A percentile compares a stretch with the other conserved stretches of the same genome.
phyloP scores from a whole-genome alignment of 2,329 filamentous ascomycete species.

The Aspergillus aculeatus region DNA sequence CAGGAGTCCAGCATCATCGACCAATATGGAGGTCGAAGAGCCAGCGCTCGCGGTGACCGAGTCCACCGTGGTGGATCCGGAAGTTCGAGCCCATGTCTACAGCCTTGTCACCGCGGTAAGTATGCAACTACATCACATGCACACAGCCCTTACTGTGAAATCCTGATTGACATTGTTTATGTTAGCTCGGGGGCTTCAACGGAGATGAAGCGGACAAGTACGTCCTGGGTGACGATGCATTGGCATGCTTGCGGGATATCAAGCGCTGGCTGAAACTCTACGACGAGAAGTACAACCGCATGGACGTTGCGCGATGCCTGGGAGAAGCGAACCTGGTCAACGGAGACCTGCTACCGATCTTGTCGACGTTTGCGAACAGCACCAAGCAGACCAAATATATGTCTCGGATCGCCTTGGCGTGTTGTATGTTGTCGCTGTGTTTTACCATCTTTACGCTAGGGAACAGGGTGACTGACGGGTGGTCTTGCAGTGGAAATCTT shows the following conservation, averaged over 20 bases:
- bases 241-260: constrained; percentile 87
- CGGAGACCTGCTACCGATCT: constrained; percentile 84
- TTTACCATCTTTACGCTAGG: background rate
- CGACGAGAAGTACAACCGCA: constrained; percentile 87
- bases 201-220: constrained; percentile 79
- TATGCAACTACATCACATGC: constrained; percentile 22
- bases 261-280: constrained; percentile 94
- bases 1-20: constrained; percentile 9
- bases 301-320: constrained; percentile 91
- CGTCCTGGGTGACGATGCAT: constrained; percentile 85
- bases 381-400: constrained; percentile 71
- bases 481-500: constrained; percentile 69
- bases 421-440: constrained; percentile 49
- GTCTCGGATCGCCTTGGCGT: constrained; percentile 76
- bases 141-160: background rate
- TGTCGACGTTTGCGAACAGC: constrained; percentile 76
- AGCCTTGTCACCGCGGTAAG: constrained; percentile 89
- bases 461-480: constrained; percentile 21
- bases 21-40: constrained; percentile 40
- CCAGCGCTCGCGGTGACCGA: constrained; percentile 43
- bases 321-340: constrained; percentile 89
- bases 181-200: constrained; percentile 78
- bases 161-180: background rate
- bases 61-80: constrained; percentile 71
- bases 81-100: constrained; percentile 89